Evolutionary conservation across 106 monocot genomes (phyloP).

Genomic region (Apostasia shenzhenica): DNA sequence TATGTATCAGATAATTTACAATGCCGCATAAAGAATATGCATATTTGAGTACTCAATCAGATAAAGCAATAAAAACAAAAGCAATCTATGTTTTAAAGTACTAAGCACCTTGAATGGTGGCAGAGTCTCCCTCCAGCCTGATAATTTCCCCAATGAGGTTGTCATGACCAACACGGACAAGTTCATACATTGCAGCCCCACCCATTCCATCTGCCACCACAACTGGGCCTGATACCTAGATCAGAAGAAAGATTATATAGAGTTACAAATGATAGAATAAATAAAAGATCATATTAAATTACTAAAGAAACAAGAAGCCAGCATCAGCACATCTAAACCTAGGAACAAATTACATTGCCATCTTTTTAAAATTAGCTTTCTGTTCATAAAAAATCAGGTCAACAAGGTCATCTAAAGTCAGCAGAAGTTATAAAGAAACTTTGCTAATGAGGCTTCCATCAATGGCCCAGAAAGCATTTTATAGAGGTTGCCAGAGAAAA

Average conservation of each 20-base stretch:
- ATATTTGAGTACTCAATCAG: neutral
- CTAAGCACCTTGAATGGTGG: conserved; percentile 81
- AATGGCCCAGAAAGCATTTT: too few species aligned
- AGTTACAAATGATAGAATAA: neutral
- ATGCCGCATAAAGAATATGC: neutral
- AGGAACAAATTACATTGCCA: too few species aligned
- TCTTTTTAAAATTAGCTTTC: too few species aligned
- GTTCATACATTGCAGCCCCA: conserved; percentile 99
- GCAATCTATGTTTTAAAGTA: neutral
- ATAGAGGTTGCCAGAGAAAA: too few species aligned
- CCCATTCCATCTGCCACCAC: conserved; percentile 99
- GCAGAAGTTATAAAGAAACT: too few species aligned
- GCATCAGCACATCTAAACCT: too few species aligned
- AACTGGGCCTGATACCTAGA: conserved; percentile 94
- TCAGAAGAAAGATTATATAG: neutral
- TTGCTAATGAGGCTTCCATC: too few species aligned
- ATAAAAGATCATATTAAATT: too few species aligned
- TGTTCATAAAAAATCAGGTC: too few species aligned
- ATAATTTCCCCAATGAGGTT: conserved; percentile 99
- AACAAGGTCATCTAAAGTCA: too few species aligned
- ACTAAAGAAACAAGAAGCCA: too few species aligned
- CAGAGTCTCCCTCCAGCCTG: conserved; percentile 95
- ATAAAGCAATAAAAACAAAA: neutral
- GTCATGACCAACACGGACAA: conserved; percentile 96
- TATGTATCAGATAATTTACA: neutral